Conservation (phyloP, 805 yeast genomes). For the Candida tammaniensis region DNA sequence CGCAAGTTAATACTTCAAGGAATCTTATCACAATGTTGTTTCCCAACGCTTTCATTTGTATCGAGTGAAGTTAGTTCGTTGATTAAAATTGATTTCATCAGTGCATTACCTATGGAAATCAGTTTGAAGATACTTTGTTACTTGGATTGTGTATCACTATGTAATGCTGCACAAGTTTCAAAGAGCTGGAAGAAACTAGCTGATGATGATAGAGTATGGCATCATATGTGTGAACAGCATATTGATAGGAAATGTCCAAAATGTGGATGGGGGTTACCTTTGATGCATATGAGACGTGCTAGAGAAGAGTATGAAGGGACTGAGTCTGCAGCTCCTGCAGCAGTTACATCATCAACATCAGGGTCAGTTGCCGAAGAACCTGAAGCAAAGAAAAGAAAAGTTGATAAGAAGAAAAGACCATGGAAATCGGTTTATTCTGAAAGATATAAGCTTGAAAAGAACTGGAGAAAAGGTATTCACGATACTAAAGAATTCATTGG, state of each 20-base stretch:
- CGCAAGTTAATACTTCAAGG: slow-evolving; percentile 80
- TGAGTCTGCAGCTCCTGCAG: neutral
- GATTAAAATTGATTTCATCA: slow-evolving; percentile 84
- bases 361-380: slow-evolving; percentile 1
- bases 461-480: slow-evolving; percentile 88
- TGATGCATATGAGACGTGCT: slow-evolving; percentile 82
- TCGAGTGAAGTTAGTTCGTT: slow-evolving; percentile 75
- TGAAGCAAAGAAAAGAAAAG: slow-evolving; percentile 8
- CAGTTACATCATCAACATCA: neutral
- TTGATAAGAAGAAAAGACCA: slow-evolving; percentile 51
- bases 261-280: slow-evolving; percentile 98
- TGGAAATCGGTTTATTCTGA: slow-evolving; percentile 96
- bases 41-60: slow-evolving; percentile 87
- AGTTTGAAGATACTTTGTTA: slow-evolving; percentile 83
- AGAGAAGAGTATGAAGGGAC: slow-evolving; percentile 36
- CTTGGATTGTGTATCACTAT: slow-evolving; percentile 88
- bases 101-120: slow-evolving; percentile 81
- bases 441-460: slow-evolving; percentile 84
- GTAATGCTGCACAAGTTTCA: slow-evolving; percentile 91
- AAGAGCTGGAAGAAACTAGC: slow-evolving; percentile 85
- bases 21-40: slow-evolving; percentile 83
- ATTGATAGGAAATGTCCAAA: slow-evolving; percentile 96
- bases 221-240: slow-evolving; percentile 97
- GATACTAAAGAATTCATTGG: slow-evolving; percentile 65
- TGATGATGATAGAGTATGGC: slow-evolving; percentile 97